phyloP scores from a whole-genome alignment of 345 rosid genomes.

The Acer saccharum region DNA sequence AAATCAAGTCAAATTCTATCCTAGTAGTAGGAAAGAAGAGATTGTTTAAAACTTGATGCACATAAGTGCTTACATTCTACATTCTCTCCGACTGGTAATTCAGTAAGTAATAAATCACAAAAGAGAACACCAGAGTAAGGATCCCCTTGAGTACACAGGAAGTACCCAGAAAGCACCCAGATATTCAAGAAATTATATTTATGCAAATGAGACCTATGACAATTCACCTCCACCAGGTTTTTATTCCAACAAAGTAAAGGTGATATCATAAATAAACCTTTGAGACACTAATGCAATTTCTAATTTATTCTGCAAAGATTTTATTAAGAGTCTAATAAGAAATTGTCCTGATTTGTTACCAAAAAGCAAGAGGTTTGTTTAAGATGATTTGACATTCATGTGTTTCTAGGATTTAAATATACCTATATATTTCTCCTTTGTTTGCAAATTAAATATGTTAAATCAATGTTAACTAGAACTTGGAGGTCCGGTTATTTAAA shows the following conservation, averaged over 20 bases:
- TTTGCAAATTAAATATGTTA: background rate
- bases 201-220: background rate
- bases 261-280: background rate
- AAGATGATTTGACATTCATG: background rate
- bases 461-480: too few species aligned
- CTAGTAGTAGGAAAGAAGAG: background rate
- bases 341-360: background rate
- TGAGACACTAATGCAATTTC: background rate
- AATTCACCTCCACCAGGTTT: background rate
- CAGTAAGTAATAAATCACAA: too few species aligned
- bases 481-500: background rate
- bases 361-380: background rate
- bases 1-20: background rate
- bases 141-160: background rate
- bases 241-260: background rate
- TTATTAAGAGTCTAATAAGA: background rate
- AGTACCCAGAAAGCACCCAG: background rate
- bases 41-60: background rate
- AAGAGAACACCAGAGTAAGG: background rate
- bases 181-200: background rate
- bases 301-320: background rate
- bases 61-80: background rate
- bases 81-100: background rate
- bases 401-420: background rate
- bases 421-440: background rate